Evolutionary conservation across 257 asterid genomes (phyloP).

Genomic region (Prunella vulgaris): DNA sequence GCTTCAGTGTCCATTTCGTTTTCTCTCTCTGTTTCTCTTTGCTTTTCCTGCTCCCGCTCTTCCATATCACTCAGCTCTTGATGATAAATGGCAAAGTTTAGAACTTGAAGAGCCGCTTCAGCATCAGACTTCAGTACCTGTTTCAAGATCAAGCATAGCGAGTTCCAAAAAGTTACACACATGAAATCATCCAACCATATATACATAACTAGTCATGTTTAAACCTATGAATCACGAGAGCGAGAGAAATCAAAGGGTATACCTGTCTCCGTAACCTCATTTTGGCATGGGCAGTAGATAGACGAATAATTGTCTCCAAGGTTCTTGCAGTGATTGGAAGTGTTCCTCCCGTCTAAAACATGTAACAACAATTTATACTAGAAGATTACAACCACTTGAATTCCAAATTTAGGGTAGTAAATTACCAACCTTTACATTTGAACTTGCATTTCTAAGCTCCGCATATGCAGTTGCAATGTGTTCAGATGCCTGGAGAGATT

Average conservation of each 20-base stretch:
- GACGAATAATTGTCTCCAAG: constrained; percentile 87
- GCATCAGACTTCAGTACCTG: constrained; percentile 82
- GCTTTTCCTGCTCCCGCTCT: constrained; percentile 73
- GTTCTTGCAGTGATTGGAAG: constrained; percentile 98
- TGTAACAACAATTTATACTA: background rate
- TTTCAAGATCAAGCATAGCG: constrained; percentile 12
- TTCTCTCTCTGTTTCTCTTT: constrained; percentile 51
- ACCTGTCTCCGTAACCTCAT: constrained; percentile 88
- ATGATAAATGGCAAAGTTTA: constrained; percentile 95
- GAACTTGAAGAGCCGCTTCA: constrained; percentile 89
- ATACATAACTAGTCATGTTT: background rate
- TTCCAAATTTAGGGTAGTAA: constrained; percentile 18
- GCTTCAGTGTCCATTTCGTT: constrained; percentile 42
- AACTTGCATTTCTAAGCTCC: constrained; percentile 83
- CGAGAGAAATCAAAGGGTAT: background rate
- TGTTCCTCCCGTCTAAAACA: constrained; percentile 78
- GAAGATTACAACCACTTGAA: constrained; percentile 6
- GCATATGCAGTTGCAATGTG: constrained; percentile 91
- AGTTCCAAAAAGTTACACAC: background rate
- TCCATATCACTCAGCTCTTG: constrained; percentile 98
- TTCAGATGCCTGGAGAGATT: constrained; percentile 69
- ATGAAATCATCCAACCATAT: background rate
- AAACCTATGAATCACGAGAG: background rate
- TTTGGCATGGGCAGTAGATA: constrained; percentile 97
- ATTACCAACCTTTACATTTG: constrained; percentile 66